Base-by-base conservation (phyloP, 352 stramenopile genomes). In the Phytopythium litorale region DNA sequence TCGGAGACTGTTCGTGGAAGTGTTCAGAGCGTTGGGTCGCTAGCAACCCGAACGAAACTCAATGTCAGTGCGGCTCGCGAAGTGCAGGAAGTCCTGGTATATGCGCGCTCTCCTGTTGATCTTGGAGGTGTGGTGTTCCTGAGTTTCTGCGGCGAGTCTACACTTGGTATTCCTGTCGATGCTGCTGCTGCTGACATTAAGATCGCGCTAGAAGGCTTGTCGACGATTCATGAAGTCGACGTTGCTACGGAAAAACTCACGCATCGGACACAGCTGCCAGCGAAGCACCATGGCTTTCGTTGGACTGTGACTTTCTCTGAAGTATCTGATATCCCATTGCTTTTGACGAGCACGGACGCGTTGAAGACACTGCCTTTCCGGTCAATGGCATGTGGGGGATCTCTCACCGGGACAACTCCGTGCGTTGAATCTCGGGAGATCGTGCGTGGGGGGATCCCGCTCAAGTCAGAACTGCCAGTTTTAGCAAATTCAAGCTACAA, bases 1-100 rank as follows among this genome's bases (percentile, higher is more conserved):
- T 58, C 62, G 0, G 77, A 89, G 50, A 46, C 56, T 1, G 62
- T 80, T 3, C 58, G 71, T 15, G 79, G 79, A 1, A 60, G 54
- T 21, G n/a, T 80, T 13, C 33, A 59, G 6, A 64, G 71, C 30
- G 81, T 76, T 43, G 50, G 49, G 56, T 35, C 56, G 5, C 33
- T 35, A 23, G 58, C 45, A 15, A 56, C 48, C 15, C 66, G 72
- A 21, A 57, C 71, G 8, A 75, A 63, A 7, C 43, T 88, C 0
- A 35, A 52, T 0, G 69, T 89, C 0, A 58, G 28, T 12, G 66
- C 79, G 0, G 19, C 63, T 15, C 57, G 66, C 16, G 85, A 93
- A 60, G 69, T 94, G 1, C 84, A 94, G 40, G 79, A 89, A n/a
- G 60, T 96, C 2, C 84, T 87, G 45, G 71, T 91, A 43, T 91